Evolutionary conservation across 164 flowering plant species (phyloP).

Genomic region (Buxus sempervirens): DNA sequence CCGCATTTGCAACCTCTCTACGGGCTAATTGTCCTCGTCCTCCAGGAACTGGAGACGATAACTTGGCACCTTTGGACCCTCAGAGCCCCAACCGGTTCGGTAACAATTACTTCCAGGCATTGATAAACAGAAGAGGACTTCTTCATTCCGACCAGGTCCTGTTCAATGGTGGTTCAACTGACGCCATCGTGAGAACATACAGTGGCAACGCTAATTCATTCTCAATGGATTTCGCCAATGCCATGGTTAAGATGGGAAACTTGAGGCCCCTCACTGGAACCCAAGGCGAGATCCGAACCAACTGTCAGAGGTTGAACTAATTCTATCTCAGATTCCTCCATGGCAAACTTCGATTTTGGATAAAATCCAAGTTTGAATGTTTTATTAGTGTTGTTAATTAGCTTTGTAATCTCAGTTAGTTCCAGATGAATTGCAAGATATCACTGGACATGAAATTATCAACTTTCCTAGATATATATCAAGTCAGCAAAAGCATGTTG

Average conservation of each 20-base stretch:
- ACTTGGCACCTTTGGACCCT: slow-evolving; percentile 33
- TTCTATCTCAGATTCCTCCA: neutral
- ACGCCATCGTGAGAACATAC: slow-evolving; percentile 18
- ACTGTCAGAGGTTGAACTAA: slow-evolving; percentile 19
- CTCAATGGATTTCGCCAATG: slow-evolving; percentile 26
- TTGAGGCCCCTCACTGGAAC: slow-evolving; percentile 23
- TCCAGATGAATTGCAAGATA: too few species aligned
- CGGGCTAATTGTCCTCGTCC: slow-evolving; percentile 28
- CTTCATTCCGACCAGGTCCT: slow-evolving; percentile 40
- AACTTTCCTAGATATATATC: too few species aligned
- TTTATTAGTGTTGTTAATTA: too few species aligned
- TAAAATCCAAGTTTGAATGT: too few species aligned
- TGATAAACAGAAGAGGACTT: slow-evolving; percentile 27
- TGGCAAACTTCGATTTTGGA: neutral
- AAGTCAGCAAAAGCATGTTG: too few species aligned
- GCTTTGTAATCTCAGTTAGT: too few species aligned
- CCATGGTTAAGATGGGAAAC: slow-evolving; percentile 35
- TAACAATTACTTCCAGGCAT: slow-evolving; percentile 23
- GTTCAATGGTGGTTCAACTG: slow-evolving; percentile 25
- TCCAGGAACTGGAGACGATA: slow-evolving; percentile 14
- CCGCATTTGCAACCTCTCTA: slow-evolving; percentile 22
- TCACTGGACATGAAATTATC: too few species aligned
- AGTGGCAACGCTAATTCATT: slow-evolving; percentile 10
- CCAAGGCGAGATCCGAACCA: slow-evolving; percentile 20
- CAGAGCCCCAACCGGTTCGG: slow-evolving; percentile 29